Evolutionary conservation across 805 yeast species (phyloP), one percentile per base, ranked within the genome.

Genomic region (Candida taoyuanica): DNA sequence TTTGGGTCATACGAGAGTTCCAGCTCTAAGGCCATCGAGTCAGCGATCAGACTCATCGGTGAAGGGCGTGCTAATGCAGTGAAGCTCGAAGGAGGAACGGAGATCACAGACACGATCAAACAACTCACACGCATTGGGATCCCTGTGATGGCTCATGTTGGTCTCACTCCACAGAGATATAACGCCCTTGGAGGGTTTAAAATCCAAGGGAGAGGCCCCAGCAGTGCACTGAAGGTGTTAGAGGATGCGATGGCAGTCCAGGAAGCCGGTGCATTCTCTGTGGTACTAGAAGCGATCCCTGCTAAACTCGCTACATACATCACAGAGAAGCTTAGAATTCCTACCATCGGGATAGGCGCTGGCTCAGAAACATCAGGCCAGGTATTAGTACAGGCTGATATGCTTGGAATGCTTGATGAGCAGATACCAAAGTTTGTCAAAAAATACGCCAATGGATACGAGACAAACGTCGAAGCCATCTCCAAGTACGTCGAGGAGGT

Each of bases 271-370:
- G 84, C 81, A 15, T 83, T 84, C 49, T 58, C 82, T 34, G 53
- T 88, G 3, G 78, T 91, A 2, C 57, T 91, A 3, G 98, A 91
- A 52, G 94, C 97, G 36, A 74, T 91, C 4, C 98, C 98, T 1
- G 75, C 74, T 39, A 71, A 71, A 40, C 62, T 93, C 11, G 91
- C 91, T 0, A 58, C 67, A 31, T 64, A 67, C 39, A 76, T 93
- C 20, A 84, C 96, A 0, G 56, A 67, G 2, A 63, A 66, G 12
- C 57, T 88, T 23, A 35, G 56, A 1, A 68, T 91, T 1, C 97
- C 98, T 0, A 85, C 94, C 1, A 88, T 91, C 48, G 98, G 98
- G 4, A 91, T 91, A 34, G 98, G 98, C 5, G 96, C 98, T 0
- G 98, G 98, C 1, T 74, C 78, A 17, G 64, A 64, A 7, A 81